These are phyloP conservation scores for Echium plantagineum DNA, from an alignment of 257 asterid genomes.

Conservation along the genomic window DNA sequence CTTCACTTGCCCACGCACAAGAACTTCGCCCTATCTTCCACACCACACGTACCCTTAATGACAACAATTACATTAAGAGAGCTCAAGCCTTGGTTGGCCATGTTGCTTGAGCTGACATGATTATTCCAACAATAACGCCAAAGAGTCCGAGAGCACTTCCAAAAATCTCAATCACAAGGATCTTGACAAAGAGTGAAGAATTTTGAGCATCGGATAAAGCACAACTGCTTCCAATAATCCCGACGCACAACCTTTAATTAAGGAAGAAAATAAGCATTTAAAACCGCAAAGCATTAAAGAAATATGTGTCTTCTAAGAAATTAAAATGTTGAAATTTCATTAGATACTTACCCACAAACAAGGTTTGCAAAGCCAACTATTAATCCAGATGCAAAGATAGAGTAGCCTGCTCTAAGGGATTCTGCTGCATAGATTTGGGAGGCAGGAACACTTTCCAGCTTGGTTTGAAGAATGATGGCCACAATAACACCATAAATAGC, in stretches of 20 bases:
- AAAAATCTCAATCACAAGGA: slow-evolving; percentile 93
- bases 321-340: neutral
- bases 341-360: slow-evolving; percentile 76
- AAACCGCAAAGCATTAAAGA: neutral
- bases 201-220: slow-evolving; percentile 96
- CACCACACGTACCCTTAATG: no score
- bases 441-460: slow-evolving; percentile 82
- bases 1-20: no score
- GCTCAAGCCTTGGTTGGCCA: slow-evolving; percentile 53
- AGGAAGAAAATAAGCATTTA: slow-evolving; percentile 3
- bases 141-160: slow-evolving; percentile 97
- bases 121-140: slow-evolving; percentile 95
- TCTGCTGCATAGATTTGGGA: slow-evolving; percentile 70
- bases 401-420: slow-evolving; percentile 94
- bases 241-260: slow-evolving; percentile 67
- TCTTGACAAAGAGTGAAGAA: slow-evolving; percentile 89
- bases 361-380: slow-evolving; percentile 98
- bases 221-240: slow-evolving; percentile 98
- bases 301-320: neutral
- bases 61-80: no score
- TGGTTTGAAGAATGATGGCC: slow-evolving; percentile 98
- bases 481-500: slow-evolving; percentile 98
- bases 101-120: slow-evolving; percentile 99
- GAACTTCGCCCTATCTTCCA: no score
- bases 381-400: slow-evolving; percentile 95